Base-by-base conservation (phyloP, 1,284 basidiomycete genomes). In the Naganishia sp. region DNA sequence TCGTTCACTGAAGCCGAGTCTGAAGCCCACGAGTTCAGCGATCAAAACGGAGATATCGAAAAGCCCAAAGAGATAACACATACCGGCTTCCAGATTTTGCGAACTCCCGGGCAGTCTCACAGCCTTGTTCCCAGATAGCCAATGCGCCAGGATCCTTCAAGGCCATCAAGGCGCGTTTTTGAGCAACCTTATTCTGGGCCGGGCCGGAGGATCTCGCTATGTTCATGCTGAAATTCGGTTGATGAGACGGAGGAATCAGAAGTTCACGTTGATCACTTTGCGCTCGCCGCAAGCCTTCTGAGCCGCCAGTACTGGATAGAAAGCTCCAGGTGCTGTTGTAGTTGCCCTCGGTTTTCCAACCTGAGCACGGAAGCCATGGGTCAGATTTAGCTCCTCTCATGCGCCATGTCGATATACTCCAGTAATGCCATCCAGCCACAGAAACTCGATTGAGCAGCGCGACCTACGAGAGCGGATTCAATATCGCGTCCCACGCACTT, bases 381-480 rank as follows among this genome's bases (percentile, higher is more conserved):
- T 17, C 43, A 42, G 53, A 21, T n/a, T 31, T 7, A 3, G 28
- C 28, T 28, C 28, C 3, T 28, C 2, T 5, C 28, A 3, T 28
- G 28, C 28, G 28, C 2, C 28, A 28, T 7, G 28, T 15, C 1
- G 2, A 52, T 53, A 45, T 42, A 67, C 66, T 63, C 66, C 66
- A 67, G 39, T 63, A 67, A 31, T 67, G 55, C 66, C 66, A 67
- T 18, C 66, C 66, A 2, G 58, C 66, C 9, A 51, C 45, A 28
- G 45, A 45, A 28, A 47, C 39, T 5, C 54, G 56, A 18, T 56
- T 52, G 23, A 58, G 45, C 6, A 65, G 41, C 25, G 50, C 55
- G 41, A 65, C 25, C 56, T 65, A 21, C 6, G 18, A 11, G 46
- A 31, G 23, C 13, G 4, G 6, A 21, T 15, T 54, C 41, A 46